Conservation (phyloP, 192 early-diverging fungal genomes). For the Dissophora ornata region DNA sequence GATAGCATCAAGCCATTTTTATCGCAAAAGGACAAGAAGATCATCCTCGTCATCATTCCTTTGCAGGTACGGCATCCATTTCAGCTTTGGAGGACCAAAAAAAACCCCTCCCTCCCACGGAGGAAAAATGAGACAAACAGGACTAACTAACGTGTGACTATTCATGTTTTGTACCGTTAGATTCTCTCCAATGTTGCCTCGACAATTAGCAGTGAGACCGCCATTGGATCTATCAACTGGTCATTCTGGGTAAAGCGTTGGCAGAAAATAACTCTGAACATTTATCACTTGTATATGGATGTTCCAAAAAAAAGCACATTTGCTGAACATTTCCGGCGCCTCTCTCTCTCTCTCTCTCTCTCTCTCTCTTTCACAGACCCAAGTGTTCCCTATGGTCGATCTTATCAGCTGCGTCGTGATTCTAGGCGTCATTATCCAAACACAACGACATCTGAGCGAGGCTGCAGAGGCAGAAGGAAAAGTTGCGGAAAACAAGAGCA, state of each 20-base stretch:
- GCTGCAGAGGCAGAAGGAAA: constrained; percentile 63
- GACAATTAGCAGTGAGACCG: constrained; percentile 58
- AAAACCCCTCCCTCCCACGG: no score
- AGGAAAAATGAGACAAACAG: no score
- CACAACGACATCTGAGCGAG: constrained; percentile 58
- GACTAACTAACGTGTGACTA: no score
- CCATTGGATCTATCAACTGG: constrained; percentile 64
- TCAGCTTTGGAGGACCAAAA: no score
- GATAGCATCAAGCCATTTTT: constrained; percentile 65
- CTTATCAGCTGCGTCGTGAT: constrained; percentile 59
- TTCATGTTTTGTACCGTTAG: no score
- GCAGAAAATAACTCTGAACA: neutral
- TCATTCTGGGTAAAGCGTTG: constrained; percentile 60
- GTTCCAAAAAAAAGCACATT: no score
- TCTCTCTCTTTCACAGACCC: constrained; percentile 27
- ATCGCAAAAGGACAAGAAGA: constrained; percentile 62
- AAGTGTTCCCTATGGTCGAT: constrained; percentile 60
- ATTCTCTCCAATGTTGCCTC: constrained; percentile 63
- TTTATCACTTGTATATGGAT: neutral
- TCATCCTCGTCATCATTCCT: constrained; percentile 64
- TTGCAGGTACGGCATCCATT: constrained; percentile 45
- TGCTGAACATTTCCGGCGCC: no score
- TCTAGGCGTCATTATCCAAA: constrained; percentile 64
- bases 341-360: neutral
- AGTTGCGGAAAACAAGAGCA: constrained; percentile 58